phyloP scores from a whole-genome alignment of 1,284 basidiomycete species.

The Cystobasidiaceae sp. region DNA sequence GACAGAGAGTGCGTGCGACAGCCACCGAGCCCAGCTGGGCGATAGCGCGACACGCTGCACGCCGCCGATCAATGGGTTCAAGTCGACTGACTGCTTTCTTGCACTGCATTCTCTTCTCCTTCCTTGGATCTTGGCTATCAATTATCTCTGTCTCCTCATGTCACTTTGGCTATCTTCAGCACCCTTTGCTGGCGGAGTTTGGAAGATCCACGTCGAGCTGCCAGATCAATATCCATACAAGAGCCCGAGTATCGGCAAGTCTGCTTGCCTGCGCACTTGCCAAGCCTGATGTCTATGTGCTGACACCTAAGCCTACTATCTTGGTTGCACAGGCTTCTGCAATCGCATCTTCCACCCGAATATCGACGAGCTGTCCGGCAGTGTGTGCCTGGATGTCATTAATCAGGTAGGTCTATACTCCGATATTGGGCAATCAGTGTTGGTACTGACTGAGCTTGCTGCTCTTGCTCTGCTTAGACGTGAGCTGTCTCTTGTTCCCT shows the following conservation, averaged over 20 bases:
- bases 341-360: constrained; percentile 96
- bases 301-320: too few species aligned
- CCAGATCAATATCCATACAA: constrained; percentile 99
- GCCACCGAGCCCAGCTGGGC: too few species aligned
- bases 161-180: too few species aligned
- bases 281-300: too few species aligned
- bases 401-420: constrained; percentile 24
- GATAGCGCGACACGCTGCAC: too few species aligned
- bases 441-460: neutral
- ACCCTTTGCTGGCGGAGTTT: constrained; percentile 89
- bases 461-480: neutral
- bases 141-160: too few species aligned
- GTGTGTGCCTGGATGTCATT: constrained; percentile 92
- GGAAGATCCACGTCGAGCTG: constrained; percentile 99
- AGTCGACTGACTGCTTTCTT: neutral
- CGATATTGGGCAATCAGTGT: too few species aligned
- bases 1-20: constrained; percentile 69
- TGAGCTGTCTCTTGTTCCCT: neutral
- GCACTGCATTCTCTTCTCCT: too few species aligned
- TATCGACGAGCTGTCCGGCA: constrained; percentile 49
- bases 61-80: neutral
- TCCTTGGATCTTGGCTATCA: too few species aligned
- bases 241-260: constrained; percentile 73
- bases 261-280: too few species aligned
- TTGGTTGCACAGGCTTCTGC: constrained; percentile 70